phyloP scores from a whole-genome alignment of 129 eudicot genomes.

The Helianthus annuus region HanXRQr2.0-SUNRISE NC_035435.2:114922716-114923215 shows the following conservation, averaged over 20 bases:
- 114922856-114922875: no score
- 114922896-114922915: no score
- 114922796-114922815: not conserved
- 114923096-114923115: conserved; percentile 48
- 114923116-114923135: not conserved
- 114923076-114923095: conserved; percentile 91
- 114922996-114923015: conserved; percentile 98
- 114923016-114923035: conserved; percentile 99
- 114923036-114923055: conserved; percentile 99
- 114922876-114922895: no score
- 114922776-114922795: not conserved
- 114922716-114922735: no score
- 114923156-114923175: not conserved
- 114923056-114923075: conserved; percentile 98
- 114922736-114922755: no score
- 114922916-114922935: not conserved
- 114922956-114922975: conserved; percentile 5
- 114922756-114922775: no score
- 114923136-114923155: not conserved
- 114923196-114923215: conserved; percentile 81
- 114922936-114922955: not conserved
- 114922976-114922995: conserved; percentile 14
- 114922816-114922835: not conserved
- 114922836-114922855: not conserved
- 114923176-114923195: not conserved